Evolutionary conservation across 163 green algal genomes (phyloP).

Genomic region (Volvox carteri): DNA sequence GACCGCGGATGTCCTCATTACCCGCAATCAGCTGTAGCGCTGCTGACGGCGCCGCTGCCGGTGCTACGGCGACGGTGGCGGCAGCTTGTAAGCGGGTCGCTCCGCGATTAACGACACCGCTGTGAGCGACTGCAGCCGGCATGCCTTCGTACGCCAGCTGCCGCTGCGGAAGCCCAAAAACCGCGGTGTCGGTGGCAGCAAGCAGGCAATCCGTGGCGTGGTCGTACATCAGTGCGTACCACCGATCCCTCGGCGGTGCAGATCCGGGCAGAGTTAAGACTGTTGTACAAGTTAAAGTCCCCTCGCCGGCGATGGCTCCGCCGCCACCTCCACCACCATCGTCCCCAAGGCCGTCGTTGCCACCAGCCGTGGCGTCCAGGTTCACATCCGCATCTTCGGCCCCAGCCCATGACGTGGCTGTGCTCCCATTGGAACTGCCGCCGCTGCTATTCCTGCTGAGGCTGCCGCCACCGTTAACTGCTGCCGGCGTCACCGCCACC

Average conservation of each 20-base stretch:
- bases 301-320: too few relatives aligned
- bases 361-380: neutral
- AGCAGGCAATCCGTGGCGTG: neutral
- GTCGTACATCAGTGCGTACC: slow-evolving; percentile 8
- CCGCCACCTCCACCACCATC: too few relatives aligned
- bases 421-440: neutral
- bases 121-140: too few relatives aligned
- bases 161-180: neutral
- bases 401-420: neutral
- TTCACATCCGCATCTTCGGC: neutral
- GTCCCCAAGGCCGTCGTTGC: too few relatives aligned
- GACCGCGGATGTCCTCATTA: neutral
- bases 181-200: slow-evolving; percentile 23
- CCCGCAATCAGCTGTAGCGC: slow-evolving; percentile 8
- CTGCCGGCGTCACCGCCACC: neutral
- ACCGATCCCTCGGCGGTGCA: slow-evolving; percentile 8
- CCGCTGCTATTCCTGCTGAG: neutral
- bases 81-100: neutral
- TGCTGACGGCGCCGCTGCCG: neutral
- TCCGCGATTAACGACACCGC: too few relatives aligned
- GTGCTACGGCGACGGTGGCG: neutral
- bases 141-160: neutral
- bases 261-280: neutral
- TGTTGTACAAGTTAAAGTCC: neutral
- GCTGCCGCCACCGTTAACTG: neutral